Conservation (phyloP, 108 stramenopile genomes). For the Epithemia pelagica region DNA sequence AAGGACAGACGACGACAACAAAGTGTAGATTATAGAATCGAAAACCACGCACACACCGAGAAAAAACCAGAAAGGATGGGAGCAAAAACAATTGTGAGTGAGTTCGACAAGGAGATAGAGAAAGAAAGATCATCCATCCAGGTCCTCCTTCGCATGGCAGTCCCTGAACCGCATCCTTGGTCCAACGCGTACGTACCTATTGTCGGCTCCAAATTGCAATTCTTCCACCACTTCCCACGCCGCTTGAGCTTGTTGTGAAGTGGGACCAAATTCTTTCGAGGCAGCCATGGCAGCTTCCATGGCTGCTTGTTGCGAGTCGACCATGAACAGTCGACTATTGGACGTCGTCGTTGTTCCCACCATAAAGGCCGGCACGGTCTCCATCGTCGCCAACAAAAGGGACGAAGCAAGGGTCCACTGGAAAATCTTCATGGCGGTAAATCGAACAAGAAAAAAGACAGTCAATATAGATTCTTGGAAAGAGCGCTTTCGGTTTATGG, state of each 20-base stretch:
- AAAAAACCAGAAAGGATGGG: too few species aligned
- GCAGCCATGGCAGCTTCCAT: slow-evolving; percentile 62
- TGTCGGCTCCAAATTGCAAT: slow-evolving; percentile 15
- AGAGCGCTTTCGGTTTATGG: too few species aligned
- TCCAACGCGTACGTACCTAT: background rate
- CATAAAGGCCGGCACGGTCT: background rate
- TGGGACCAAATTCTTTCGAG: slow-evolving; percentile 51
- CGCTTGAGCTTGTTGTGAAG: slow-evolving; percentile 53
- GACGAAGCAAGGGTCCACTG: too few species aligned
- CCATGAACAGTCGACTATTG: background rate
- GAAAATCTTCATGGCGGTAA: too few species aligned
- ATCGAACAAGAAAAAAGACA: too few species aligned
- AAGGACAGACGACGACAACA: too few species aligned
- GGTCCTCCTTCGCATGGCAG: too few species aligned
- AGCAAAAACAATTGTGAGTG: too few species aligned
- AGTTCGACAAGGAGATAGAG: background rate
- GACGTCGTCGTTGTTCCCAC: background rate
- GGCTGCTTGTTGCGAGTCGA: background rate
- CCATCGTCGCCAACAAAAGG: background rate
- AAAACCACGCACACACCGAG: too few species aligned
- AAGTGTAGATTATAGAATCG: too few species aligned
- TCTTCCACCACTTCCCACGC: slow-evolving; percentile 86
- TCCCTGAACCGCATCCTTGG: background rate
- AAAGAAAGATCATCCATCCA: background rate
- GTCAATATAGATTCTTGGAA: too few species aligned